phyloP scores from a whole-genome alignment of 2,329 filamentous ascomycete genomes.

The Lecanicillium sp. region DNA sequence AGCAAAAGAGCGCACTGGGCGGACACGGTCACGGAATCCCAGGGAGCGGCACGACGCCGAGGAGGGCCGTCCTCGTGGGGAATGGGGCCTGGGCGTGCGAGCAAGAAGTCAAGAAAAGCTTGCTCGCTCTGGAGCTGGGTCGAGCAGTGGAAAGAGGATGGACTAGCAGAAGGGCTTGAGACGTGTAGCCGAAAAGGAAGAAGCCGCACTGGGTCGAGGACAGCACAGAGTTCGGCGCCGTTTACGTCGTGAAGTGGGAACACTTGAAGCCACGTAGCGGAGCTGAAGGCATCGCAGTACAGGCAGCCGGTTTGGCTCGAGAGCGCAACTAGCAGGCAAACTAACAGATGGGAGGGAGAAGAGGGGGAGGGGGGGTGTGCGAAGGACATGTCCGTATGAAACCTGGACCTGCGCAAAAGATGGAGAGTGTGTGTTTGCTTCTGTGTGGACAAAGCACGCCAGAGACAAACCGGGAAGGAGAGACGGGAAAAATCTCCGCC shows the following conservation, averaged over 20 bases:
- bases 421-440: too few relatives aligned
- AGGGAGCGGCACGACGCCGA: constrained; percentile 10
- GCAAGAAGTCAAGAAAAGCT: too few relatives aligned
- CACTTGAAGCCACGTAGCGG: background rate
- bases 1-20: constrained; percentile 11
- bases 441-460: too few relatives aligned
- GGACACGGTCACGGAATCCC: constrained; percentile 7
- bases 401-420: too few relatives aligned
- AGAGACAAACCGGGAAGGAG: too few relatives aligned
- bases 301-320: background rate
- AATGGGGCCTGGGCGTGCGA: too few relatives aligned
- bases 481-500: background rate
- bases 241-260: background rate
- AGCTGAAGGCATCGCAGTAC: constrained; percentile 1
- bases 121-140: too few relatives aligned
- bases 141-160: too few relatives aligned
- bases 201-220: background rate
- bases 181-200: background rate
- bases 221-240: constrained; percentile 1
- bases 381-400: too few relatives aligned
- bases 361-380: background rate
- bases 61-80: constrained; percentile 12
- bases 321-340: too few relatives aligned
- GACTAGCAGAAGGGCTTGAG: background rate
- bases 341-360: background rate